phyloP scores from a whole-genome alignment of 2,329 filamentous ascomycete genomes.

The Emergomyces africanus region DNA sequence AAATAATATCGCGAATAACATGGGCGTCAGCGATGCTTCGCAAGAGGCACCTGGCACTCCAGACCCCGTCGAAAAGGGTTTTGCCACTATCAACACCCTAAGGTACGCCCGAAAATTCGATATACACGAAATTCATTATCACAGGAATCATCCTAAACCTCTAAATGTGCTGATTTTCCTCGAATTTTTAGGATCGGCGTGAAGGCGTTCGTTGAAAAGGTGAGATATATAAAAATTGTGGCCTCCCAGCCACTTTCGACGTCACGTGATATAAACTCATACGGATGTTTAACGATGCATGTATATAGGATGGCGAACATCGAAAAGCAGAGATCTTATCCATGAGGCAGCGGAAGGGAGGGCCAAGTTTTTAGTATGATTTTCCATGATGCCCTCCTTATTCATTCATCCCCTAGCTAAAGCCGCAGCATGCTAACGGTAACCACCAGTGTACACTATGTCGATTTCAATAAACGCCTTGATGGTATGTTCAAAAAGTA shows the following conservation, averaged over 20 bases:
- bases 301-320: slow-evolving; percentile 56
- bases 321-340: slow-evolving; percentile 95
- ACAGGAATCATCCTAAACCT: neutral
- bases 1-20: slow-evolving; percentile 17
- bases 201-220: slow-evolving; percentile 58
- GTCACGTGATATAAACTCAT: slow-evolving; percentile 12
- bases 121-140: neutral
- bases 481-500: slow-evolving; percentile 33
- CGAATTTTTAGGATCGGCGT: slow-evolving; percentile 44
- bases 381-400: slow-evolving; percentile 11
- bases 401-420: neutral
- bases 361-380: slow-evolving; percentile 71
- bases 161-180: slow-evolving; percentile 3
- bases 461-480: slow-evolving; percentile 89
- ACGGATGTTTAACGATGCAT: slow-evolving; percentile 3
- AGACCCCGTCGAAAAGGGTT: slow-evolving; percentile 57
- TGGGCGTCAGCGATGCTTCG: slow-evolving; percentile 45
- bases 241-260: neutral
- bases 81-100: slow-evolving; percentile 73
- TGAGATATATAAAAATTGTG: slow-evolving; percentile 23
- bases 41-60: slow-evolving; percentile 43
- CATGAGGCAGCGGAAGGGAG: slow-evolving; percentile 78
- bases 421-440: neutral
- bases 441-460: slow-evolving; percentile 62
- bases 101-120: slow-evolving; percentile 40